A percentile compares a stretch with the other conserved stretches of the same genome.
Conservation (phyloP, 768 basidiomycete species). For the Postia placenta region DNA sequence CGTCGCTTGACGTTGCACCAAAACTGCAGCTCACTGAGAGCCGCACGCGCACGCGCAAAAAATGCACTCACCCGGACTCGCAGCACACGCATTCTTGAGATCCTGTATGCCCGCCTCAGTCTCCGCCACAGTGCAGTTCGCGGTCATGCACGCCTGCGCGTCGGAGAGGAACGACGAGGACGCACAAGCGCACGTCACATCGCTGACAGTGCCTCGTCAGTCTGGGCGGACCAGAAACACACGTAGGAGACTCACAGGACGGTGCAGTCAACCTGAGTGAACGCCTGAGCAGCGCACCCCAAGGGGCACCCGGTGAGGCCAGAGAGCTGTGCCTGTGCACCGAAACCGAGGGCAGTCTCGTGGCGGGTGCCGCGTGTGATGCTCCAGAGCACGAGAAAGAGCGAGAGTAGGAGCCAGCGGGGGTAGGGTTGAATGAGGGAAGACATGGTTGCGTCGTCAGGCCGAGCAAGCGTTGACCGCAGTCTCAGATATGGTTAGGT, state of each 20-base stretch:
- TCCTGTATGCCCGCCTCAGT: constrained; percentile 7
- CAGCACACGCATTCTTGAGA: constrained; percentile 6
- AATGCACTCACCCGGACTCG: constrained; percentile 1
- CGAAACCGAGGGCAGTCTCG: constrained; percentile 6
- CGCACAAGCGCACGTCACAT: constrained; percentile 13
- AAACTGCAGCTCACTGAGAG: background rate
- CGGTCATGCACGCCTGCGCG: constrained; percentile 13
- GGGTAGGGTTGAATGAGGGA: constrained; percentile 6
- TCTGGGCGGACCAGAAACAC: background rate
- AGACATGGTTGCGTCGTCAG: constrained; percentile 1
- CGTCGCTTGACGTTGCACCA: background rate
- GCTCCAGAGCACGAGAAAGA: constrained; percentile 15
- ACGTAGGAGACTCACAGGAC: constrained; percentile 6
- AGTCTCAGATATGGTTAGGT: no score
- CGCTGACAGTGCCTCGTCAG: constrained; percentile 3
- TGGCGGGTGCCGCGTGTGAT: constrained; percentile 7
- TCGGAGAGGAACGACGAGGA: constrained; percentile 10
- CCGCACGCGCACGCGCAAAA: background rate
- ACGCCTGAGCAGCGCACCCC: constrained; percentile 6
- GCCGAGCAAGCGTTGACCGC: no score
- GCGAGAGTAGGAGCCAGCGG: constrained; percentile 12
- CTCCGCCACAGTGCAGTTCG: constrained; percentile 8
- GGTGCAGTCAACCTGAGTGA: constrained; percentile 6
- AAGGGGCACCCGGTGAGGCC: constrained; percentile 5
- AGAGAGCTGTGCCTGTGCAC: constrained; percentile 10